Evolutionary conservation across 2,329 filamentous ascomycete species (phyloP).

Genomic region (Colletotrichum camelliae): DNA sequence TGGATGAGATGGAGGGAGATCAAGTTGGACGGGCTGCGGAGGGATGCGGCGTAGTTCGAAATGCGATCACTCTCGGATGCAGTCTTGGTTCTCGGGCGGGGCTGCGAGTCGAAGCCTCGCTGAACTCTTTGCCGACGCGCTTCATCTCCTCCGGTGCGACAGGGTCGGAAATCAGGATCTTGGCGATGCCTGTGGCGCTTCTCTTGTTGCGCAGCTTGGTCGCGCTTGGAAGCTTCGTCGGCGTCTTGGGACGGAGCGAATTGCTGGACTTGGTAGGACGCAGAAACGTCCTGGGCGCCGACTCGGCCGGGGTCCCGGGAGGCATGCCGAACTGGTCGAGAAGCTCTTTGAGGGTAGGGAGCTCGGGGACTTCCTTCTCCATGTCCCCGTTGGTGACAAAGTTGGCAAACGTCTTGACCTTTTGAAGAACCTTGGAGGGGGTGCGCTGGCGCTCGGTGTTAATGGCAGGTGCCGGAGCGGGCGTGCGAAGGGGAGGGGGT

Average conservation of each 20-base stretch:
- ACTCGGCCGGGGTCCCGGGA: not conserved
- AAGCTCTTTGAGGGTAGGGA: slow-evolving; percentile 3
- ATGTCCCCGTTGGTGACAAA: not conserved
- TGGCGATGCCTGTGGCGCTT: slow-evolving; percentile 8
- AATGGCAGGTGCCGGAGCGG: not conserved
- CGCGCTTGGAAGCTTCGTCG: not conserved
- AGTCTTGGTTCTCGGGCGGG: not conserved
- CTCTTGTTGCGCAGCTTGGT: slow-evolving; percentile 20
- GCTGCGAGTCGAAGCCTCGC: not conserved
- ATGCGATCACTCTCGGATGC: not conserved
- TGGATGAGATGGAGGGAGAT: not conserved
- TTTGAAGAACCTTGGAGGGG: slow-evolving; percentile 12
- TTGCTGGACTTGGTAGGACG: slow-evolving; percentile 8
- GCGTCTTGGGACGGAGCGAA: slow-evolving; percentile 2
- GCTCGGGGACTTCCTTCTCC: slow-evolving; percentile 9
- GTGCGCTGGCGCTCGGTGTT: not conserved
- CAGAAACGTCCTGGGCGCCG: not conserved
- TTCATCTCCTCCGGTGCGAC: slow-evolving; percentile 10
- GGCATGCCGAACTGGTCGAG: slow-evolving; percentile 15
- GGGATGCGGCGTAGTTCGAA: not conserved
- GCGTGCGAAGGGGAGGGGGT: not conserved
- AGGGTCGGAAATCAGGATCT: slow-evolving; percentile 16
- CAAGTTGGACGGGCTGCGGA: slow-evolving; percentile 11
- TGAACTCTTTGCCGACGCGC: slow-evolving; percentile 2
- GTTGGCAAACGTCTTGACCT: slow-evolving; percentile 20